Conservation (phyloP, 108 stramenopile genomes). For the Pseudonitzschia multiseries region DNA sequence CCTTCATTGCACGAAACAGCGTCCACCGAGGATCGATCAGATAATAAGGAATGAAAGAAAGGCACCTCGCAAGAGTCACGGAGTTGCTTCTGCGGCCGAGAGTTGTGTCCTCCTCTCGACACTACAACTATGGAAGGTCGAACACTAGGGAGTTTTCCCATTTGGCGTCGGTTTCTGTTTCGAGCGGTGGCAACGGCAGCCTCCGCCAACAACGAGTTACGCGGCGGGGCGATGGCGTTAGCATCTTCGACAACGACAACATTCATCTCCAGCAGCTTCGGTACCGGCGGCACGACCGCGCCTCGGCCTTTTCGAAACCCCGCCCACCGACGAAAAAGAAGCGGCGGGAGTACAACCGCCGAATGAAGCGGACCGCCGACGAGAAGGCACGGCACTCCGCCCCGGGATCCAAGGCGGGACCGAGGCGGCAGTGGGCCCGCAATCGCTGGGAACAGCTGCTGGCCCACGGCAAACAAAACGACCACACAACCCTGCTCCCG, state of each 20-base stretch:
- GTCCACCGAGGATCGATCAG: background rate
- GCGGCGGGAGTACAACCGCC: slow-evolving; percentile 56
- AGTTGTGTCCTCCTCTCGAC: background rate
- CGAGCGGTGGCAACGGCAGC: background rate
- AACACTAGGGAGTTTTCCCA: slow-evolving; percentile 8
- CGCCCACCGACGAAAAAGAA: slow-evolving; percentile 72
- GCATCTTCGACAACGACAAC: no score
- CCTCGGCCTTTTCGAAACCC: slow-evolving; percentile 49
- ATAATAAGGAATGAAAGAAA: background rate
- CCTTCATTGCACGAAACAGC: background rate
- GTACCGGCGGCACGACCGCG: slow-evolving; percentile 64
- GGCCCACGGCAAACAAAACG: slow-evolving; percentile 29
- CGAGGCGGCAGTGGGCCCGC: slow-evolving; percentile 49
- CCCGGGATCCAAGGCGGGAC: slow-evolving; percentile 70
- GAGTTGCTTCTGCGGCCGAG: background rate
- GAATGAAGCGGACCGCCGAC: slow-evolving; percentile 30
- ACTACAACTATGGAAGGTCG: background rate
- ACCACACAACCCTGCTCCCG: slow-evolving; percentile 32
- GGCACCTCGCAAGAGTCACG: background rate
- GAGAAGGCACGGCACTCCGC: slow-evolving; percentile 50
- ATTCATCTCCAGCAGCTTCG: slow-evolving; percentile 40
- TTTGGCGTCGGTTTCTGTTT: background rate
- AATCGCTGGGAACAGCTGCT: slow-evolving; percentile 54
- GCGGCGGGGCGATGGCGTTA: background rate
- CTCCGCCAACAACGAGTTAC: background rate